phyloP scores from a whole-genome alignment of 352 stramenopile species.

The Globisporangium alternatum region DNA sequence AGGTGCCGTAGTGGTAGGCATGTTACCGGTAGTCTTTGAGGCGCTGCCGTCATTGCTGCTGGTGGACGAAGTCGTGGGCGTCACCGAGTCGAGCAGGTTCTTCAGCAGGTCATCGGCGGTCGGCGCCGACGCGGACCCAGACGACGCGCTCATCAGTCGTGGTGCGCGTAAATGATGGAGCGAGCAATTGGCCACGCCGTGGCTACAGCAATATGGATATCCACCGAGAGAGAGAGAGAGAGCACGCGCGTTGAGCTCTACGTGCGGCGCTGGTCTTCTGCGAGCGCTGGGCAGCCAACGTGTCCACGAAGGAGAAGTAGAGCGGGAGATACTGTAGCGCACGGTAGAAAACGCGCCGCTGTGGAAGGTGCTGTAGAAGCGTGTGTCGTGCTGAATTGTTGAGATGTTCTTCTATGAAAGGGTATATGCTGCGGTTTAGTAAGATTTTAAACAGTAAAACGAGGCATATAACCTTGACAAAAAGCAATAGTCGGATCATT shows the following conservation, averaged over 20 bases:
- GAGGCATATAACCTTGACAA: no score
- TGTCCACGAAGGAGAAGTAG: neutral
- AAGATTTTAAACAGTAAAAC: no score
- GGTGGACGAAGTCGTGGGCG: slow-evolving; percentile 1
- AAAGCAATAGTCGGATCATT: no score
- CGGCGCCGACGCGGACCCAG: slow-evolving; percentile 6
- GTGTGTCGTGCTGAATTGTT: no score
- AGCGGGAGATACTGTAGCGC: no score
- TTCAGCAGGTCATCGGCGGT: slow-evolving; percentile 19
- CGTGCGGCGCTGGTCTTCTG: neutral
- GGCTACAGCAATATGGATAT: neutral
- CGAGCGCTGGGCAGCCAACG: neutral
- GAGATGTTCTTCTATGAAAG: no score
- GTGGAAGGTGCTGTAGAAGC: no score
- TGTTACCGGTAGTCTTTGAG: neutral
- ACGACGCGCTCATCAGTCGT: slow-evolving; percentile 16
- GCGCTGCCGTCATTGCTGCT: neutral
- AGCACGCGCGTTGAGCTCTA: neutral
- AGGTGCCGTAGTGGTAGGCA: neutral
- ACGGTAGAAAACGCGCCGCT: no score
- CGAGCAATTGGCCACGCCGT: neutral
- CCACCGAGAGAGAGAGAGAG: neutral
- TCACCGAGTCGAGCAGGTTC: slow-evolving; percentile 23
- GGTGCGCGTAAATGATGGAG: neutral
- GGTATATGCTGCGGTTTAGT: no score